Evolutionary conservation across 2,329 filamentous ascomycete genomes (phyloP).

Genomic region (Dryadomyces quercivorus): DNA sequence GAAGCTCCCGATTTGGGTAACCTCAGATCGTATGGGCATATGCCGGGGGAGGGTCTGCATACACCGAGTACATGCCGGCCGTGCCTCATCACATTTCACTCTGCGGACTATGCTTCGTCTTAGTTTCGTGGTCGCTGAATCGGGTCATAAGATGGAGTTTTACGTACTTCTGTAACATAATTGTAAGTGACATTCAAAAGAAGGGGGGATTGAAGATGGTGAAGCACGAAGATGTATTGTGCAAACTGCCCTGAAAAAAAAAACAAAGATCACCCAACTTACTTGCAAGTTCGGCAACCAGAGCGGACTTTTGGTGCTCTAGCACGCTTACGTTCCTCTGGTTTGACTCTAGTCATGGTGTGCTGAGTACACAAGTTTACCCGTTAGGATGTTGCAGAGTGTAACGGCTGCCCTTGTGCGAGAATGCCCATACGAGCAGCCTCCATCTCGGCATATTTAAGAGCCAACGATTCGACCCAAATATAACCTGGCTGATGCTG

Average conservation of each 20-base stretch:
- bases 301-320: conserved; percentile 10
- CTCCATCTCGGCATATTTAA: neutral
- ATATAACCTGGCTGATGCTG: neutral
- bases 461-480: neutral
- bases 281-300: conserved; percentile 11
- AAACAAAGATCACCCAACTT: neutral
- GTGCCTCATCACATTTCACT: conserved; percentile 9
- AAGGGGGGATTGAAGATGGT: neutral
- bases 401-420: neutral
- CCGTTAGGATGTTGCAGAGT: too few species aligned
- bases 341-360: conserved; percentile 9
- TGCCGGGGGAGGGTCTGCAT: neutral
- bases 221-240: neutral
- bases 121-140: neutral
- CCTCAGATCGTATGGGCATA: neutral
- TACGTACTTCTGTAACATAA: neutral
- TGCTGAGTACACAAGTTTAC: too few species aligned
- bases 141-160: neutral
- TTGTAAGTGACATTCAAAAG: neutral
- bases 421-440: conserved; percentile 1
- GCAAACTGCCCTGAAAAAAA: too few species aligned
- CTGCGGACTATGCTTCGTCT: conserved; percentile 3
- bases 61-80: conserved; percentile 7
- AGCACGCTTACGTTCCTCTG: conserved; percentile 8
- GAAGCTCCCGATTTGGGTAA: too few species aligned